Base-by-base conservation (phyloP, 2,329 filamentous ascomycete genomes). In the Calonectria multiphialidica region DNA sequence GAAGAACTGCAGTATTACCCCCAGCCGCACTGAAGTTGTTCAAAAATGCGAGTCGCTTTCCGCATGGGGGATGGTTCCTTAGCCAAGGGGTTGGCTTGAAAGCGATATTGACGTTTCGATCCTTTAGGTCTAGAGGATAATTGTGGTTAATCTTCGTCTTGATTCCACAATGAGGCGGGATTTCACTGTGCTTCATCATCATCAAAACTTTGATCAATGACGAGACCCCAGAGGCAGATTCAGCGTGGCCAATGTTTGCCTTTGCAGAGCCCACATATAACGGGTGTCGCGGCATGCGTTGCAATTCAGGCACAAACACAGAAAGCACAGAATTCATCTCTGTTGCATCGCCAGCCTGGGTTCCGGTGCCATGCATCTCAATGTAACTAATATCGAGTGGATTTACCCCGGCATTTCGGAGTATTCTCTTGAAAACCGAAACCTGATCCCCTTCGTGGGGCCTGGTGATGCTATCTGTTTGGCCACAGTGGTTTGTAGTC, bases 341-440 rank as follows among this genome's bases (percentile, higher is more conserved):
- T 5, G 92, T 93, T 9, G 91, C 92, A 79, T 98, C 95, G 72
- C 94, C 95, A 37, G 93, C 94, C 82, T 97, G 94, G 0, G 94
- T 98, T 37, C 95, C 95, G 3, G 95, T 98, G 16, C 94, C 95
- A 82, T 98, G 95, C 92, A 97, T 95, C 83, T 97, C 95, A 10
- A 98, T 92, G 79, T 96, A 97, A 82, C 92, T 92, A 61, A 98
- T 89, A 74, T 96, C 93, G 63, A 91, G 88, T 2, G 94, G 93
- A 78, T 96, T 92, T 25, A 97, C 89, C 71, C 93, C 92, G 49
- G 94, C 92, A 50, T 94, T 90, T 59, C 93, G 89, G 1, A 96
- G 87, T 33, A 97, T 91, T 45, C 90, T 87, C 68, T 90, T 89
- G 78, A 93, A 96, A 13, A 97, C 85, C 59, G 89, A 87, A 15